phyloP scores from a whole-genome alignment of 805 yeast species.

The Maudiozyma bulderi region DNA sequence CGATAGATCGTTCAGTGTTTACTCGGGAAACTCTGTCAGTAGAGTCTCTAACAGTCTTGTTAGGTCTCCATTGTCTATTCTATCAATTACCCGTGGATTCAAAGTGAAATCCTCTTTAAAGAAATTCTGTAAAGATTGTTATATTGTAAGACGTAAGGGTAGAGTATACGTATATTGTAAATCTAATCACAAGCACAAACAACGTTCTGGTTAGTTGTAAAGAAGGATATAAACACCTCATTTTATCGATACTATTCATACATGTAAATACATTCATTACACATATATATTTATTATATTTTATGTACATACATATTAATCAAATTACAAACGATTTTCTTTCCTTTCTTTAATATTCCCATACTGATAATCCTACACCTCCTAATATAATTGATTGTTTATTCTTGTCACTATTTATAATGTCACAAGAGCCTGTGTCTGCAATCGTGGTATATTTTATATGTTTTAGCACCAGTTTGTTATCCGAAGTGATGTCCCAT shows the following conservation, averaged over 20 bases:
- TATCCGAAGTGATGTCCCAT: slow-evolving; percentile 41
- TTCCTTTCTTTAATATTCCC: slow-evolving; percentile 20
- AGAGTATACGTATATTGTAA: slow-evolving; percentile 89
- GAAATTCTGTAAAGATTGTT: slow-evolving; percentile 87
- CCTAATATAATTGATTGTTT: slow-evolving; percentile 41
- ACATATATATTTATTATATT: neutral
- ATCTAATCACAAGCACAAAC: slow-evolving; percentile 87
- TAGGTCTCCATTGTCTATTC: neutral
- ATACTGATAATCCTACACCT: slow-evolving; percentile 72
- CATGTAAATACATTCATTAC: neutral
- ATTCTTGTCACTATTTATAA: slow-evolving; percentile 23
- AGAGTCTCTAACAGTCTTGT: neutral
- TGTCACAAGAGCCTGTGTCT: slow-evolving; percentile 72
- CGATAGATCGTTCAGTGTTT: neutral
- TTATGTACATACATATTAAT: neutral
- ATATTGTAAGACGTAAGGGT: slow-evolving; percentile 90
- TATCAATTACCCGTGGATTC: slow-evolving; percentile 49
- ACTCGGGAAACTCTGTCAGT: neutral
- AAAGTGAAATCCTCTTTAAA: slow-evolving; percentile 89
- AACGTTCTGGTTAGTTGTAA: slow-evolving; percentile 60
- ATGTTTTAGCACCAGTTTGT: slow-evolving; percentile 26
- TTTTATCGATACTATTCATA: neutral
- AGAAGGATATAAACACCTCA: neutral
- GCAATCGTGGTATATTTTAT: slow-evolving; percentile 70
- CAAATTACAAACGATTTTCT: neutral